phyloP scores from a whole-genome alignment of 2,329 filamentous ascomycete genomes.

The Trichoderma afroharzianum region DNA sequence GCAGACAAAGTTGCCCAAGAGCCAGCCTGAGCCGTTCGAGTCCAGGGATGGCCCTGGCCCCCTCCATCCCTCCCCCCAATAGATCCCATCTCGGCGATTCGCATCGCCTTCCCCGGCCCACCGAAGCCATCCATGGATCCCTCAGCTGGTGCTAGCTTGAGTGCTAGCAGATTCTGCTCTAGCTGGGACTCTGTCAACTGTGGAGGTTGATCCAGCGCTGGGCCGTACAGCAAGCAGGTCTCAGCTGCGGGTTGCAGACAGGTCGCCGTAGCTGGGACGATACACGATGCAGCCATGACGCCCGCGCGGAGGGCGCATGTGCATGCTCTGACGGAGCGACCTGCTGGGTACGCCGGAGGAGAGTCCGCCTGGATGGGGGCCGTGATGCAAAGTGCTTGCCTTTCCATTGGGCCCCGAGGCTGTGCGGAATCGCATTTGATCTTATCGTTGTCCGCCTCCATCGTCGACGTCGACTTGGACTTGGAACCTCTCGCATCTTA shows the following conservation, averaged over 20 bases:
- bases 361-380: not conserved
- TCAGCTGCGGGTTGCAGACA: conserved; percentile 2
- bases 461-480: not conserved
- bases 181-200: not conserved
- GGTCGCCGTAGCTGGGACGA: not conserved
- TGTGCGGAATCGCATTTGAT: not conserved
- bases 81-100: conserved; percentile 6
- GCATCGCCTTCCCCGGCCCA: conserved; percentile 9
- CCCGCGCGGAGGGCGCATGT: not conserved
- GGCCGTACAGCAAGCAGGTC: too few relatives aligned
- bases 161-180: not conserved
- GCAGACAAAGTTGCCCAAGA: not conserved
- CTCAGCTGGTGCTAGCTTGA: not conserved
- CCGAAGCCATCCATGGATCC: not conserved
- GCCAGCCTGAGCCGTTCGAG: not conserved
- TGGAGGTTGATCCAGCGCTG: not conserved
- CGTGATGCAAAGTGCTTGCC: conserved; percentile 6
- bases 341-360: not conserved
- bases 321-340: not conserved
- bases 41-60: not conserved
- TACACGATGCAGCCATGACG: not conserved
- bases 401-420: not conserved
- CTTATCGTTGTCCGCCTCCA: not conserved
- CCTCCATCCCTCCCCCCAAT: not conserved
- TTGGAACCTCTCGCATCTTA: conserved; percentile 11